Conservation (phyloP, 768 basidiomycete species). For the Auricularia auricula-judae region DNA sequence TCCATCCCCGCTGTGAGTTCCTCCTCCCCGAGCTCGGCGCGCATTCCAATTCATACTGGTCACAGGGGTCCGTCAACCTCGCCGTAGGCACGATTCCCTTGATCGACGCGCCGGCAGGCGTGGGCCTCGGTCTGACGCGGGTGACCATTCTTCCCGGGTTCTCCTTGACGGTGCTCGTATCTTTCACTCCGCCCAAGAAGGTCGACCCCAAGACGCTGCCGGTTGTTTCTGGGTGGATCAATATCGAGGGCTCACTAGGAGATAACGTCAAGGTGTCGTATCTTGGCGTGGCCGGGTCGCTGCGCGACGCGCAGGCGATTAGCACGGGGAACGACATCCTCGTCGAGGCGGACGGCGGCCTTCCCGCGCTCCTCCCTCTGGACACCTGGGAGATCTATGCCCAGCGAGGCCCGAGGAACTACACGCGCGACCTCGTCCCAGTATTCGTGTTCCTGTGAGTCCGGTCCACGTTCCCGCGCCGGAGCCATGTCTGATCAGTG, state of each 20-base stretch:
- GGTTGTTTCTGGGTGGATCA: conserved; percentile 50
- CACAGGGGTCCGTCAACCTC: neutral
- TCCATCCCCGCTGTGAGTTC: neutral
- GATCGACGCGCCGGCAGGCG: conserved; percentile 29
- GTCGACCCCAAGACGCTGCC: conserved; percentile 36
- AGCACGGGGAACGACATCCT: neutral
- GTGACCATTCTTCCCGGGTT: conserved; percentile 36
- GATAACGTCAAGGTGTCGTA: neutral
- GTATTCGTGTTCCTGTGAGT: neutral
- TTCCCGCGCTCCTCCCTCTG: neutral
- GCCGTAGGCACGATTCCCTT: conserved; percentile 34
- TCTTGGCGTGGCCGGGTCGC: neutral
- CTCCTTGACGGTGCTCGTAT: conserved; percentile 28
- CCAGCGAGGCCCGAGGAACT: neutral
- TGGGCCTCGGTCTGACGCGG: conserved; percentile 30
- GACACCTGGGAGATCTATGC: neutral
- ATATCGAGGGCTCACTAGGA: conserved; percentile 10
- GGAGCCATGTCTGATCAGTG: neutral
- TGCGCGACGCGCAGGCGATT: neutral
- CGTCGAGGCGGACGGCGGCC: neutral
- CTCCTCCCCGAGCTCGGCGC: neutral
- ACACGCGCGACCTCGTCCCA: neutral
- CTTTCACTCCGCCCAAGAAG: conserved; percentile 35
- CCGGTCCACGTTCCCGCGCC: neutral
- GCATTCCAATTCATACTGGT: neutral